Evolutionary conservation across 2,329 filamentous ascomycete genomes (phyloP).

Genomic region (Cladosporium oxysporum): DNA sequence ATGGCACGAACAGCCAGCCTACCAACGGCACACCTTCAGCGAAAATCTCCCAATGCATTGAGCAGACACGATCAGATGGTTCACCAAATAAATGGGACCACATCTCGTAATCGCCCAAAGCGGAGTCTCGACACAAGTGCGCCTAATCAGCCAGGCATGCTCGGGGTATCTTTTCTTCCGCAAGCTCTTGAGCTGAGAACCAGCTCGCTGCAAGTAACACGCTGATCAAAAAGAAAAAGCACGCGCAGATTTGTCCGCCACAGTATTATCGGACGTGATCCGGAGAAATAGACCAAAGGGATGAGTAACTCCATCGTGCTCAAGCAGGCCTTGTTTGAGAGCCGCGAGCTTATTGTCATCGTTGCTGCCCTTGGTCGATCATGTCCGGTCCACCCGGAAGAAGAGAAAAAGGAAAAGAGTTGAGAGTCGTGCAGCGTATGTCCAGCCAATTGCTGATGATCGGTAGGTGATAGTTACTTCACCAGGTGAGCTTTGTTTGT

Average conservation of each 20-base stretch:
- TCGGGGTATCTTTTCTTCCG: background rate
- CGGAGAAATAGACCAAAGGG: background rate
- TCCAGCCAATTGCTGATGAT: conserved; percentile 2
- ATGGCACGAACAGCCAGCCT: conserved; percentile 10
- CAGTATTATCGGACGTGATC: background rate
- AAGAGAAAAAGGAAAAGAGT: background rate
- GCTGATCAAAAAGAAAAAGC: background rate
- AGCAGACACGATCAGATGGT: background rate
- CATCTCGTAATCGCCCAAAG: background rate
- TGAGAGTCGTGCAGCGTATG: conserved; percentile 16
- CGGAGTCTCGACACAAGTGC: background rate
- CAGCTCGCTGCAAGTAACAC: background rate
- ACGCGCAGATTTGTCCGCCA: background rate
- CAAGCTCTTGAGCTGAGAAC: background rate
- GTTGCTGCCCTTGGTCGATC: conserved; percentile 18
- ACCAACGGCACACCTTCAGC: conserved; percentile 17
- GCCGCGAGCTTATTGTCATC: conserved; percentile 23
- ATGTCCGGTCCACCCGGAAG: background rate
- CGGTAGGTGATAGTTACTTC: conserved; percentile 12
- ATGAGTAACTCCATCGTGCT: conserved; percentile 23
- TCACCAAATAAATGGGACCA: conserved; percentile 19
- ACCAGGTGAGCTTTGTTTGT: conserved; percentile 11
- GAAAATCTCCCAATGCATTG: background rate
- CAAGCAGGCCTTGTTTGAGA: conserved; percentile 13
- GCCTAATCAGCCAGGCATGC: conserved; percentile 14